Conservation (phyloP, 192 early-diverging fungal species). For the Rhizoclosmatium sp. region DNA sequence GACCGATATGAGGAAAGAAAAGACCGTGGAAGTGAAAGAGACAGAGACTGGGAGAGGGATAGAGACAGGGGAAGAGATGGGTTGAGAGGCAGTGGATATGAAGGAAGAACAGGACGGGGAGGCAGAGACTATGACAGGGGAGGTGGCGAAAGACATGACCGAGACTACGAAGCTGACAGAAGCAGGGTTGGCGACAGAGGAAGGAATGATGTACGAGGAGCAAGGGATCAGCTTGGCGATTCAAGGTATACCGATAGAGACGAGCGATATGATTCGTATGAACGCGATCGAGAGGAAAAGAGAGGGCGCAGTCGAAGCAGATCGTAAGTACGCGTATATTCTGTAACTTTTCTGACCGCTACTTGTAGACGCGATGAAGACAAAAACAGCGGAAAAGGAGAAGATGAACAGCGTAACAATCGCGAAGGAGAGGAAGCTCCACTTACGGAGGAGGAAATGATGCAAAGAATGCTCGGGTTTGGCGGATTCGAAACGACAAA, state of each 20-base stretch:
- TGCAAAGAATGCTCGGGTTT: constrained; percentile 90
- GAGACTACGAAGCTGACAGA: background rate
- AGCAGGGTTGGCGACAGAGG: background rate
- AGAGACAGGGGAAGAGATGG: background rate
- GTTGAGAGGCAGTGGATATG: background rate
- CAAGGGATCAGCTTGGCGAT: background rate
- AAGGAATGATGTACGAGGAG: background rate
- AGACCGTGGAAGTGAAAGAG: constrained; percentile 12
- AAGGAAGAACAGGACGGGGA: background rate
- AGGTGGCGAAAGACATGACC: background rate
- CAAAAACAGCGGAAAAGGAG: background rate
- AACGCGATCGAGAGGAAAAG: background rate
- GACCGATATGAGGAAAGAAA: background rate
- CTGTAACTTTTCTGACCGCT: background rate
- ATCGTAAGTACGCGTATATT: background rate
- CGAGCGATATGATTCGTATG: background rate
- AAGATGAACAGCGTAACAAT: background rate
- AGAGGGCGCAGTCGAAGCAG: background rate
- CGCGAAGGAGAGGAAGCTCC: background rate
- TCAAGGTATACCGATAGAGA: background rate
- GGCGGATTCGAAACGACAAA: constrained; percentile 87
- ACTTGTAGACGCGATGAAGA: background rate
- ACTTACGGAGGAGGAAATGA: constrained; percentile 69
- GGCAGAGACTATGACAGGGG: background rate
- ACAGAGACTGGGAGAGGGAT: constrained; percentile 3